Evolutionary conservation across 2,329 filamentous ascomycete species (phyloP).

Genomic region (Aurifilum marmelostoma): DNA sequence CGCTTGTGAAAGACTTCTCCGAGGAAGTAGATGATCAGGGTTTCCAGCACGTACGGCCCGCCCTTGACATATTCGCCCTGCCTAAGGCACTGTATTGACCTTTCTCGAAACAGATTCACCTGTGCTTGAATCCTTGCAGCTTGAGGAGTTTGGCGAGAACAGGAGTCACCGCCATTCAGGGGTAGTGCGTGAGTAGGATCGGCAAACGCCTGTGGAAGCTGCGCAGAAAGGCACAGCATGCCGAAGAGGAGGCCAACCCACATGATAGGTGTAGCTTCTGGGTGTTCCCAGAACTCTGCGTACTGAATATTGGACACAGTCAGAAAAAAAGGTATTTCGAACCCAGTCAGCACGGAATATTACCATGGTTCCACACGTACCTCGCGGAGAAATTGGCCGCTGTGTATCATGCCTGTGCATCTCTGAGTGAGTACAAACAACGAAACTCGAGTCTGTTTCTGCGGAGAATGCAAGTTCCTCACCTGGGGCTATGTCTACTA

Average conservation of each 20-base stretch:
- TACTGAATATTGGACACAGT: conserved; percentile 39
- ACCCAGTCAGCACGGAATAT: no score
- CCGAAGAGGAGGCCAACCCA: conserved; percentile 53
- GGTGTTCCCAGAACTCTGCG: conserved; percentile 48
- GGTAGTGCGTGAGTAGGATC: background rate
- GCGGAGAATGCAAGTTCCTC: conserved; percentile 1
- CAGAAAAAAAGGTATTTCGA: background rate
- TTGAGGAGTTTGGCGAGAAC: conserved; percentile 4
- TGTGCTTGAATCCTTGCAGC: background rate
- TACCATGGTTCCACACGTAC: conserved; percentile 29
- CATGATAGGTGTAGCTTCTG: conserved; percentile 38
- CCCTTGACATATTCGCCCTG: conserved; percentile 47
- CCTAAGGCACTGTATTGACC: conserved; percentile 42
- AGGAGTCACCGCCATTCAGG: background rate
- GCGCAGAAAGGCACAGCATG: conserved; percentile 47
- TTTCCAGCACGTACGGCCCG: conserved; percentile 47
- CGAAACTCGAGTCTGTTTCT: no score
- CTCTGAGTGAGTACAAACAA: background rate
- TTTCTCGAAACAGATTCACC: conserved; percentile 33
- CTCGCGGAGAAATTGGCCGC: conserved; percentile 38
- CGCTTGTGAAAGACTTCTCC: conserved; percentile 37
- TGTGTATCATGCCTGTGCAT: conserved; percentile 35
- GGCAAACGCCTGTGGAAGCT: conserved; percentile 30
- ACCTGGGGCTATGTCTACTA: conserved; percentile 37
- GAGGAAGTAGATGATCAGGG: conserved; percentile 41